These are phyloP conservation scores for Antitrichia curtipendula DNA, from an alignment of 225 moss, liverwort and hornwort genomes.

Conservation along the genomic window DNA sequence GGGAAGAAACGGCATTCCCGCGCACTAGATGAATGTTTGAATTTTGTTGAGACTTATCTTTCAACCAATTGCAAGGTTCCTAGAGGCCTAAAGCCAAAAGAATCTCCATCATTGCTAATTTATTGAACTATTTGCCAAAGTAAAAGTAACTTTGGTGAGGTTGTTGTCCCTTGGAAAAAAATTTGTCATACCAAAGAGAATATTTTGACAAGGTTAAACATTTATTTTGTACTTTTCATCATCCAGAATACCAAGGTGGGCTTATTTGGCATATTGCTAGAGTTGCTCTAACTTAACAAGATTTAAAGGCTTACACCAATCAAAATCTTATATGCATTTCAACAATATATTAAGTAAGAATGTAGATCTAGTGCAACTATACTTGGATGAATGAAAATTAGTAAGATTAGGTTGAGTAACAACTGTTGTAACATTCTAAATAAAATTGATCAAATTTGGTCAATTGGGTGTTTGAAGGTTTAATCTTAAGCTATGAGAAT, in stretches of 20 bases:
- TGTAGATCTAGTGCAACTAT: too few relatives aligned
- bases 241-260: not conserved
- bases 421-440: too few relatives aligned
- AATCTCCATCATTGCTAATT: not conserved
- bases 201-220: not conserved
- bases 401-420: too few relatives aligned
- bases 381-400: too few relatives aligned
- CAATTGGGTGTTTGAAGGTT: too few relatives aligned
- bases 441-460: too few relatives aligned
- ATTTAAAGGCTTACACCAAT: too few relatives aligned
- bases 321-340: too few relatives aligned
- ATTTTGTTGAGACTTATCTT: not conserved
- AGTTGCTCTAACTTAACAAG: too few relatives aligned
- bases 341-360: too few relatives aligned
- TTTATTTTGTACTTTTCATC: not conserved
- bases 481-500: too few relatives aligned
- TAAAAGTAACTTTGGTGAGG: not conserved
- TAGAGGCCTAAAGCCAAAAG: not conserved
- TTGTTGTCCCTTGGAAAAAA: rapidly evolving
- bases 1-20: not conserved
- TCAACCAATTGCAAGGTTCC: not conserved
- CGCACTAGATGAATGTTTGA: not conserved
- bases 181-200: not conserved
- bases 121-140: too few relatives aligned
- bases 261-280: not conserved